Percentiles rank a stretch among this genome's conserved stretches.
phyloP scores from a whole-genome alignment of 2,329 filamentous ascomycete genomes.

The Pseudocercospora pini-densiflorae region DNA sequence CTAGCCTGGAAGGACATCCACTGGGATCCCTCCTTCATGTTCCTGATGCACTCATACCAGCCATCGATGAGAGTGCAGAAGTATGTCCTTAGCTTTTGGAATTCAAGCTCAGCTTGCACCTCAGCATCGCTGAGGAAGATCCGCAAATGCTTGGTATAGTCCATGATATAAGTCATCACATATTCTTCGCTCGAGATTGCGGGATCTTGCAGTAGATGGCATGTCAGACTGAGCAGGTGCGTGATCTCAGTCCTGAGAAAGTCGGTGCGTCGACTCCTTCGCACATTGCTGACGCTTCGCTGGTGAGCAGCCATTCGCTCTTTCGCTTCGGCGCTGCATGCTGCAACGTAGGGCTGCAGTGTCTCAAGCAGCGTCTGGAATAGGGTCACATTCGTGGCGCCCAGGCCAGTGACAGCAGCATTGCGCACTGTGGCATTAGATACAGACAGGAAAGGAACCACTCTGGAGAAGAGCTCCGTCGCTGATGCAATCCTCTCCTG shows the following conservation, averaged over 20 bases:
- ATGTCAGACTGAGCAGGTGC: slow-evolving; percentile 92
- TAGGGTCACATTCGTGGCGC: slow-evolving; percentile 92
- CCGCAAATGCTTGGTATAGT: slow-evolving; percentile 89
- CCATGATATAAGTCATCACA: slow-evolving; percentile 85
- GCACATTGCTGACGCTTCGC: slow-evolving; percentile 79
- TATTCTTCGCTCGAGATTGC: slow-evolving; percentile 79
- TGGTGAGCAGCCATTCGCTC: slow-evolving; percentile 76
- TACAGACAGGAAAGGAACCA: slow-evolving; percentile 84
- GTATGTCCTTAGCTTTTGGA: slow-evolving; percentile 86
- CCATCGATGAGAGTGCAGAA: slow-evolving; percentile 95
- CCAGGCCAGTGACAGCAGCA: slow-evolving; percentile 87
- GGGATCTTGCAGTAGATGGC: slow-evolving; percentile 78
- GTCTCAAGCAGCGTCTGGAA: slow-evolving; percentile 91
- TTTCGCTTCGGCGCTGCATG: slow-evolving; percentile 87
- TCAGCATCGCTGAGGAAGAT: slow-evolving; percentile 94
- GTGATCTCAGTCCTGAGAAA: slow-evolving; percentile 91
- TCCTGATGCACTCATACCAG: slow-evolving; percentile 87
- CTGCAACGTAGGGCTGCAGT: slow-evolving; percentile 81
- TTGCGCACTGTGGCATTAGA: slow-evolving; percentile 81
- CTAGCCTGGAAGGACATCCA: slow-evolving; percentile 99
- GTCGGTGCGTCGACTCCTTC: slow-evolving; percentile 82
- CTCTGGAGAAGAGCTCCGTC: slow-evolving; percentile 83
- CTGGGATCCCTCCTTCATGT: slow-evolving; percentile 78
- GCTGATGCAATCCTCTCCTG: slow-evolving; percentile 86
- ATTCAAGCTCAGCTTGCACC: slow-evolving; percentile 92